Evolutionary conservation across 768 basidiomycete genomes (phyloP).

Genomic region (Brasilioporus rufonigricans): DNA sequence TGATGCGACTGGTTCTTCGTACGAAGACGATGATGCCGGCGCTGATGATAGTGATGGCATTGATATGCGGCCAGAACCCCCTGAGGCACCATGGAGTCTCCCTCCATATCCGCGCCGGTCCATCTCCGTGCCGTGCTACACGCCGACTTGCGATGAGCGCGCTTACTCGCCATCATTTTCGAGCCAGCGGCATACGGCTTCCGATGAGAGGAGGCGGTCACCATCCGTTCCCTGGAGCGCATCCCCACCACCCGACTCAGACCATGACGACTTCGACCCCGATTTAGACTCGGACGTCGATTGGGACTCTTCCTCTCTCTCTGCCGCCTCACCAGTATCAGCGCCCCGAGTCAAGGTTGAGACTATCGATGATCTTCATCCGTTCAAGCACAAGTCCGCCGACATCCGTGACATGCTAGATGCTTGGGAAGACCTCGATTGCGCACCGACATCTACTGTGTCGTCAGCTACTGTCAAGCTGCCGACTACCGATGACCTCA

Average conservation of each 20-base stretch:
- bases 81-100: conserved; percentile 46
- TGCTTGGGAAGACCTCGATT: conserved; percentile 67
- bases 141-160: conserved; percentile 41
- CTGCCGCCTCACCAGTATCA: conserved; percentile 21
- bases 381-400: conserved; percentile 56
- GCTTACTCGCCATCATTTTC: conserved; percentile 30
- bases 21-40: conserved; percentile 36
- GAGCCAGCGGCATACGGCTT: conserved; percentile 19
- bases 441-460: conserved; percentile 24
- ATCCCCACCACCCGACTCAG: conserved; percentile 71
- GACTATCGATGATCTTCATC: conserved; percentile 26
- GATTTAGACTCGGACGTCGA: conserved; percentile 58
- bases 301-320: conserved; percentile 53
- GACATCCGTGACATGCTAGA: conserved; percentile 67
- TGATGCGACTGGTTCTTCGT: conserved; percentile 34
- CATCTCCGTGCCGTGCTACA: conserved; percentile 55
- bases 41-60: conserved; percentile 20
- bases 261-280: conserved; percentile 42
- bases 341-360: conserved; percentile 20
- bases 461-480: conserved; percentile 30
- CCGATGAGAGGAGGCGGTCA: conserved; percentile 45
- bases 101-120: conserved; percentile 58
- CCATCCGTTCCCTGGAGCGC: conserved; percentile 58
- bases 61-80: conserved; percentile 19
- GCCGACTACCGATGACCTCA: conserved; percentile 36